Evolutionary conservation across 176 grass and related monocot genomes (phyloP), one percentile per base, ranked within the genome.

Genomic region (Carex kokanica): DNA sequence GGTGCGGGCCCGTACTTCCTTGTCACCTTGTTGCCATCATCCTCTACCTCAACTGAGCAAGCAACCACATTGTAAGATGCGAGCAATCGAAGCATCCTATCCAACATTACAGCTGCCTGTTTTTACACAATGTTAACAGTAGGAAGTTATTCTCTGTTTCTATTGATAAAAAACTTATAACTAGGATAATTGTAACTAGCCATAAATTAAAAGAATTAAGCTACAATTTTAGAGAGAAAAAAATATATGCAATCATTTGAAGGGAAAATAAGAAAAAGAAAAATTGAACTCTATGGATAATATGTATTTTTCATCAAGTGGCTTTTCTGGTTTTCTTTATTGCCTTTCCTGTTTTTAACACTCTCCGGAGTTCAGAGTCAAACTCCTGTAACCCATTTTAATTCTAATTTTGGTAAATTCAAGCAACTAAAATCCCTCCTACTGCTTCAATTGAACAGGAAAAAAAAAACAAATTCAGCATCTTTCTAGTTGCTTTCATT

Each of bases 31-130:
- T 88, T 91, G 71, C 89, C 95, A 52, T 88, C 83, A 54, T 49
- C 89, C 16, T 84, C 41, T 2, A 41, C 58, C 63, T 91, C 86
- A 36, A 88, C 71, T 8, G 62, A 31, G 90, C 88, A 98, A 78
- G 12, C 23, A 5, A 93, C 89, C 1, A 98, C 75, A 23, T 88
- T 86, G 85, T 98, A 94, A 0, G 92, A 89, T 8, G 95, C 87
- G 3, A 98, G 90, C 16, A 98, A 85, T 18, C 88, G 88, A 36
- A 98, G 92, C 36, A 98, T 98, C 53, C 95, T 90, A 91, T 98
- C 95, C 78, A 98, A 71, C 95, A 98, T 98, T 52, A 36, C 87
- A 5, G 90, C 4, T 32, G 95, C 95, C 65, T 56, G 60, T 15
- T 49, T 62, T 63, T 64, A 60, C 32, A 63, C 15, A 27, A 8